A percentile compares a stretch with the other conserved stretches of the same genome.
Conservation (phyloP, 495 filamentous ascomycete genomes). For the Filosporella fistucella region DNA sequence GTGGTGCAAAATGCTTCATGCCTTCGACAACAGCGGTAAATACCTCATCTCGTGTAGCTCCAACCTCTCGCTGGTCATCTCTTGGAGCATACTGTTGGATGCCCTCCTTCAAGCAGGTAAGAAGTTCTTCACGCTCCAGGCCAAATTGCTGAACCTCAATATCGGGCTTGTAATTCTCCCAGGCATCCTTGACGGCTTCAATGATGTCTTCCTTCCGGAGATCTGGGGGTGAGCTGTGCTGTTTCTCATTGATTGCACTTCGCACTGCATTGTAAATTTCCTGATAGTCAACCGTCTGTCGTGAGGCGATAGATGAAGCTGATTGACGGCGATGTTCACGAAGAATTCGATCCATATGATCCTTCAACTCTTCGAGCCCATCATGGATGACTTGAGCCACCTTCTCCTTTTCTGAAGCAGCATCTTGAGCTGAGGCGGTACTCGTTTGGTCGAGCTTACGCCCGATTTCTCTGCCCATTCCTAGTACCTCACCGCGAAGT, state of each 20-base stretch:
- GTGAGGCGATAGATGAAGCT: constrained; percentile 33
- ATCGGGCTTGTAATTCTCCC: constrained; percentile 88
- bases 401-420: constrained; percentile 57
- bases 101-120: constrained; percentile 79
- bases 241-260: constrained; percentile 70
- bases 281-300: constrained; percentile 55
- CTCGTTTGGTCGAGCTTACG: constrained; percentile 68
- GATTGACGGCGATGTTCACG: constrained; percentile 71
- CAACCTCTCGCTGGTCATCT: constrained; percentile 30
- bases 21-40: constrained; percentile 78
- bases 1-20: constrained; percentile 69
- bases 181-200: constrained; percentile 78
- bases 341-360: constrained; percentile 71
- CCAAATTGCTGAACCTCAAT: constrained; percentile 87
- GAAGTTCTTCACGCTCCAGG: constrained; percentile 80
- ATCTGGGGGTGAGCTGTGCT: constrained; percentile 27
- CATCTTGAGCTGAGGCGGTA: constrained; percentile 40
- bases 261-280: constrained; percentile 79
- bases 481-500: constrained; percentile 85
- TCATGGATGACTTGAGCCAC: constrained; percentile 73
- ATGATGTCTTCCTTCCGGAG: constrained; percentile 73
- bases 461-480: constrained; percentile 85
- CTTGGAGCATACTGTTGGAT: constrained; percentile 68
- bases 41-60: constrained; percentile 72
- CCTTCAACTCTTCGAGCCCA: constrained; percentile 71